phyloP scores from a whole-genome alignment of 495 filamentous ascomycete genomes.

The Penicillium flavigenum region DNA sequence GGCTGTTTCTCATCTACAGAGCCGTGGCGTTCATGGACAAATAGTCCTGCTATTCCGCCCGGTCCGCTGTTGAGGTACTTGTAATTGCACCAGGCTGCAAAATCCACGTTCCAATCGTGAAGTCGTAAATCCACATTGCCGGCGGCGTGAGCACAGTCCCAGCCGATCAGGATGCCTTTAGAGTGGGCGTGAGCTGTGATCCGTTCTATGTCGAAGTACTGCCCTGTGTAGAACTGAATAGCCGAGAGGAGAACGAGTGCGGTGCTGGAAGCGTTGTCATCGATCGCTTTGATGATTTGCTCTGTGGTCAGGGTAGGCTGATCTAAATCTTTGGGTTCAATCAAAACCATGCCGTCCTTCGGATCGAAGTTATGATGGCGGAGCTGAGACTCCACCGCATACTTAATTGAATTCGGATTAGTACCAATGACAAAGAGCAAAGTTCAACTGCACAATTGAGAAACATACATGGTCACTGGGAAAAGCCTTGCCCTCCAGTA shows the following conservation, averaged over 20 bases:
- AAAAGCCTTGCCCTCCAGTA: constrained; percentile 91
- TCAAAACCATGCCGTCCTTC: constrained; percentile 68
- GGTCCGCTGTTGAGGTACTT: constrained; percentile 96
- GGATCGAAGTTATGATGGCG: constrained; percentile 70
- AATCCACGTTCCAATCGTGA: constrained; percentile 94
- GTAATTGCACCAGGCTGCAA: constrained; percentile 96
- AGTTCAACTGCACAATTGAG: neutral
- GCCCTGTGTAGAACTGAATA: constrained; percentile 93
- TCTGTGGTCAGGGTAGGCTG: constrained; percentile 62
- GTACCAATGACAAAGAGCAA: neutral
- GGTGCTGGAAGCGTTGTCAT: constrained; percentile 69
- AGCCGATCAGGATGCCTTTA: constrained; percentile 77
- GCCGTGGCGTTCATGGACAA: constrained; percentile 78
- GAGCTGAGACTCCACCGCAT: constrained; percentile 85
- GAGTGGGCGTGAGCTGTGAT: constrained; percentile 81
- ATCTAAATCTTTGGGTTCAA: constrained; percentile 59
- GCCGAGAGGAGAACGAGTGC: constrained; percentile 84
- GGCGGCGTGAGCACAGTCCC: constrained; percentile 93
- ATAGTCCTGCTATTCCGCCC: constrained; percentile 80
- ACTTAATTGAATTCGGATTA: constrained; percentile 51
- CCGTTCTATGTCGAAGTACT: constrained; percentile 78
- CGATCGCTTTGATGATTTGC: constrained; percentile 74
- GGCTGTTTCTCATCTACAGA: constrained; percentile 44
- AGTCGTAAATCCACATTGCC: constrained; percentile 84
- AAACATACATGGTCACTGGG: constrained; percentile 79